phyloP scores from a whole-genome alignment of 2,329 filamentous ascomycete species.

The Teratosphaeria pseudoeucalypti region DNA sequence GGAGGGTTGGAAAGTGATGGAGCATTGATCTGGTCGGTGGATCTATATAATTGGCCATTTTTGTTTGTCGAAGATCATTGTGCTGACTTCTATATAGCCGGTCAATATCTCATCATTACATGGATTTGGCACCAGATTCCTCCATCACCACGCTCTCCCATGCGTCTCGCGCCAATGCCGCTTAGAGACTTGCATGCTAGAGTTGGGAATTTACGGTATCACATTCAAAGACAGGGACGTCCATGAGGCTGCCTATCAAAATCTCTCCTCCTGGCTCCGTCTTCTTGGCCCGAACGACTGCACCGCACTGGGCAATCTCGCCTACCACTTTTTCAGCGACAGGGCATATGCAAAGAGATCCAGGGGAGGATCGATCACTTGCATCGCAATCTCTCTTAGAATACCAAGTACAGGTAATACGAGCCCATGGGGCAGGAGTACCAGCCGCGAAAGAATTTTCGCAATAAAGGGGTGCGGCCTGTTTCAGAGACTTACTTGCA shows the following conservation, averaged over 20 bases:
- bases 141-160: background rate
- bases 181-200: background rate
- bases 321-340: background rate
- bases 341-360: background rate
- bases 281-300: background rate
- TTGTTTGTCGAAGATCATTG: too few species aligned
- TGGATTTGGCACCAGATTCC: too few species aligned
- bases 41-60: background rate
- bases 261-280: background rate
- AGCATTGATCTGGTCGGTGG: constrained; percentile 3
- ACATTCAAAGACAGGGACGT: background rate
- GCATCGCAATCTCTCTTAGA: background rate
- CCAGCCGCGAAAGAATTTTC: background rate
- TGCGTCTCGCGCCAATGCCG: background rate
- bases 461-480: background rate
- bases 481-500: background rate
- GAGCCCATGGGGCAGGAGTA: background rate
- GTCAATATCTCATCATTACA: too few species aligned
- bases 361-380: background rate
- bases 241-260: background rate
- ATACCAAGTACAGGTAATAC: background rate
- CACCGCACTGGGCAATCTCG: background rate
- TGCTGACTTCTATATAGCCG: too few species aligned
- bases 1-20: constrained; percentile 10
- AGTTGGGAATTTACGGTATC: background rate